Evolutionary conservation across 495 filamentous ascomycete species (phyloP).

Genomic region (Pseudevernia furfuracea): DNA sequence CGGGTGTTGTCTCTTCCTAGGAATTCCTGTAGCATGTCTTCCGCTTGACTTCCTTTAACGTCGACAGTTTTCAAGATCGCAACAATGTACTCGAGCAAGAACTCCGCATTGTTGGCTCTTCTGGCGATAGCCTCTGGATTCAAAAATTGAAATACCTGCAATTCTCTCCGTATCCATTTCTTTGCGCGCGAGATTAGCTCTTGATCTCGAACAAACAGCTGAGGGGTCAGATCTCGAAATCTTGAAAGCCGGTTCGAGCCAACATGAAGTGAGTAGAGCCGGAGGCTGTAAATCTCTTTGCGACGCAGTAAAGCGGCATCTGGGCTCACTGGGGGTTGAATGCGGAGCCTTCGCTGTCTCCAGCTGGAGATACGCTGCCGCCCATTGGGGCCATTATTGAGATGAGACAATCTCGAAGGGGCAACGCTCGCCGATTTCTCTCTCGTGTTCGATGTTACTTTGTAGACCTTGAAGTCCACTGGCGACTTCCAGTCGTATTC

Average conservation of each 20-base stretch:
- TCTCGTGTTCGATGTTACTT: conserved; percentile 31
- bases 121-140: conserved; percentile 37
- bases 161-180: conserved; percentile 79
- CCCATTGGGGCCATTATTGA: not conserved
- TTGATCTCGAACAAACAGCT: conserved; percentile 53
- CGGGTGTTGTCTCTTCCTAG: conserved; percentile 69
- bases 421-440: not conserved
- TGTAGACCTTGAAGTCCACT: conserved; percentile 48
- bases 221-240: conserved; percentile 67
- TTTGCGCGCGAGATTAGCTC: conserved; percentile 74
- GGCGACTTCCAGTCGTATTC: conserved; percentile 52
- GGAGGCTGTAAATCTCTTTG: conserved; percentile 65
- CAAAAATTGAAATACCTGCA: conserved; percentile 80
- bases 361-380: not conserved
- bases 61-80: conserved; percentile 86
- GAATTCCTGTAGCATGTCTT: conserved; percentile 82
- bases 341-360: conserved; percentile 15
- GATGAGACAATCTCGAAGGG: not conserved
- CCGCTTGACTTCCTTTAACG: conserved; percentile 79
- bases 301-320: conserved; percentile 60
- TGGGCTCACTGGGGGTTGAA: conserved; percentile 25
- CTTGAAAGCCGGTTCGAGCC: conserved; percentile 75
- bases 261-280: conserved; percentile 75
- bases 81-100: conserved; percentile 80
- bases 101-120: conserved; percentile 72